These are phyloP conservation scores for Favolaschia claudopus DNA, from an alignment of 768 basidiomycete species.

Conservation along the genomic window DNA sequence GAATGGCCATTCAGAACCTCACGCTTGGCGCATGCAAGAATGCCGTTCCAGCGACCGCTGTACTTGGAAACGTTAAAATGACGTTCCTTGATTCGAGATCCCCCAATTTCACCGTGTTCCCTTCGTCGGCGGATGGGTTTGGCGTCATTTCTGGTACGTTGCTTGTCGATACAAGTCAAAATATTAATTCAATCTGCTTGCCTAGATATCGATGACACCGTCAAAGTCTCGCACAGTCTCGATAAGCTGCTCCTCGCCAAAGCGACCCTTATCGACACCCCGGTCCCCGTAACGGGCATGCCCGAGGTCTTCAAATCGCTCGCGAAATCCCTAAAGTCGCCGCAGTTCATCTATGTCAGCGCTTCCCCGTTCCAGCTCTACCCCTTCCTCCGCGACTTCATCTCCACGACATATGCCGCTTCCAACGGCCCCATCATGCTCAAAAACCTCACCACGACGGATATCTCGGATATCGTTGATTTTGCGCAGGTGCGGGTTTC, in stretches of 20 bases:
- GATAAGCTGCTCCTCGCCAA: conserved; percentile 42
- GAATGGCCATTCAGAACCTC: conserved; percentile 42
- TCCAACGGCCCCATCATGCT: conserved; percentile 49
- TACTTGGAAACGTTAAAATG: conserved; percentile 25
- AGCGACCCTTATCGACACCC: conserved; percentile 49
- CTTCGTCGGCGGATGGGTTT: conserved; percentile 45
- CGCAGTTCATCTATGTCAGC: conserved; percentile 53
- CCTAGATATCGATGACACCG: conserved; percentile 55
- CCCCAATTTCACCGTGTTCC: conserved; percentile 41
- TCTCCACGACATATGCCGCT: conserved; percentile 41
- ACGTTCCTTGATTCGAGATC: conserved; percentile 30
- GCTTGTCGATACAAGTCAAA: not conserved
- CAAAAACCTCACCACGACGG: conserved; percentile 45
- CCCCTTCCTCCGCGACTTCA: conserved; percentile 51
- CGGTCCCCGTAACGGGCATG: conserved; percentile 53
- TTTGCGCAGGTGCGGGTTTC: conserved; percentile 24
- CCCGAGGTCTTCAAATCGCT: conserved; percentile 51
- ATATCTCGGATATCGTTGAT: conserved; percentile 38
- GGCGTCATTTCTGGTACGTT: conserved; percentile 52
- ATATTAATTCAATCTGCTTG: not conserved
- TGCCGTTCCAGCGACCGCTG: conserved; percentile 19
- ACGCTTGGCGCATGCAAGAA: conserved; percentile 41
- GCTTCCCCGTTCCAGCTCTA: conserved; percentile 54
- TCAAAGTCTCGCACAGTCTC: conserved; percentile 51
- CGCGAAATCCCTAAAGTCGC: conserved; percentile 41